Evolutionary conservation across 805 yeast species (phyloP).

Genomic region (Candida verbasci): DNA sequence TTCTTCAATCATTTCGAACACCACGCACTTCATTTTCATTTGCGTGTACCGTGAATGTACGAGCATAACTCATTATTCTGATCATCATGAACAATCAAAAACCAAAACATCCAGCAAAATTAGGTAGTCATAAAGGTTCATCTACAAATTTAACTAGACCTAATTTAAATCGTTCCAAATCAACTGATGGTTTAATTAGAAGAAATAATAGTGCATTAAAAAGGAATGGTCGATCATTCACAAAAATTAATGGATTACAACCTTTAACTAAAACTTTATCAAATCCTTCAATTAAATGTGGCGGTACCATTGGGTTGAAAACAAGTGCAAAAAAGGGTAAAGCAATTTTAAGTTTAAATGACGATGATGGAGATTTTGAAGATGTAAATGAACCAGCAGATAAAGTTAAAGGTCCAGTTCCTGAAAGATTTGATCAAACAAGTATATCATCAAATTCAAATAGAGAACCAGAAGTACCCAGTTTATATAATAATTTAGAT

Average conservation of each 20-base stretch:
- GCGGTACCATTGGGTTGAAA: constrained; percentile 24
- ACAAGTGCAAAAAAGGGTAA: constrained; percentile 33
- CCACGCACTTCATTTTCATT: no score
- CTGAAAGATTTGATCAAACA: constrained; percentile 10
- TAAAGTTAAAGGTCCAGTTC: constrained; percentile 7
- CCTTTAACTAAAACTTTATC: constrained; percentile 33
- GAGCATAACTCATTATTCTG: no score
- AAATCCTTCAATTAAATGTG: constrained; percentile 24
- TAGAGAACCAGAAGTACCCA: constrained; percentile 6
- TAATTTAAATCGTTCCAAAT: constrained; percentile 32
- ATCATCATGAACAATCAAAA: no score
- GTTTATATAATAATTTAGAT: constrained; percentile 10
- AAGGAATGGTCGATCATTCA: constrained; percentile 33
- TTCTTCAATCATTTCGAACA: no score
- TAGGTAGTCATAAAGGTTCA: no score
- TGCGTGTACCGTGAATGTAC: no score
- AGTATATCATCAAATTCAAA: constrained; percentile 3
- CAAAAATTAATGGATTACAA: constrained; percentile 31
- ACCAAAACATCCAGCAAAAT: no score
- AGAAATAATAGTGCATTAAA: constrained; percentile 15
- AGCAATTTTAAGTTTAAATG: constrained; percentile 37
- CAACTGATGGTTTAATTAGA: constrained; percentile 35
- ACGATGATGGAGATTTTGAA: constrained; percentile 34
- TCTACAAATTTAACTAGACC: no score
- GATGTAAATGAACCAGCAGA: constrained; percentile 22